Base-by-base conservation (phyloP, 2,329 filamentous ascomycete species). In the Colletotrichum graminicola region DNA sequence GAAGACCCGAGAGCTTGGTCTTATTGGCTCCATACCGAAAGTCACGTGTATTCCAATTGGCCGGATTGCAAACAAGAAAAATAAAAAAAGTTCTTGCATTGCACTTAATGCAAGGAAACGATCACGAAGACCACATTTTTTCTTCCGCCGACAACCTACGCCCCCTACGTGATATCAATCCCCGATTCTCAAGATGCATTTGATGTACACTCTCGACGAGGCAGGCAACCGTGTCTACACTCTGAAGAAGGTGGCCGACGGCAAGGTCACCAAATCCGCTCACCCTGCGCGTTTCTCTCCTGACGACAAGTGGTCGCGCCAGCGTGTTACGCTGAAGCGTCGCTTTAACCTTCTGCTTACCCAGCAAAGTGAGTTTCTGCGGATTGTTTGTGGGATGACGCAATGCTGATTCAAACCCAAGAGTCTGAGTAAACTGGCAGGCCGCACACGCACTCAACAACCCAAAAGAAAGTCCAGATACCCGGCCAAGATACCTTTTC, bases 291-390 rank as follows among this genome's bases (percentile, higher is more conserved):
- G 96, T 76, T 99, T 98, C 88, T 97, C 94, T 57, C 96, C 96
- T 74, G 96, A 99, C 84, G 96, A 99, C 88, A 97, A 98, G 88
- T 98, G 97, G 89, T 97, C 94, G 79, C 93, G 94, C 80, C 95
- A 98, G 85, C 91, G 96, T 77, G 94, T 98, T 61, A 97, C 94
- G 26, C 88, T 98, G 78, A 97, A 98, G 91, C 94, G 93, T 86
- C 89, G 96, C 79, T 98, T 97, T 80, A 92, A 92, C 60, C 88
- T 98, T 74, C 90, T 98, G 73, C 85, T 97, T 81, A 96, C 93
- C 65, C 94, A 97, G 87, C 92, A 86, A 81, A 85, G 87, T 89
- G 75, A 74, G 85, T 84, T 51, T 10, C 45, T 39, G 16, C 18
- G 11, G n/a, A n/a, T 39, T 41, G 29, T 41, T 23, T 11, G 7